phyloP scores from a whole-genome alignment of 2,329 filamentous ascomycete genomes.

The Trichophyton benhamiae region DNA sequence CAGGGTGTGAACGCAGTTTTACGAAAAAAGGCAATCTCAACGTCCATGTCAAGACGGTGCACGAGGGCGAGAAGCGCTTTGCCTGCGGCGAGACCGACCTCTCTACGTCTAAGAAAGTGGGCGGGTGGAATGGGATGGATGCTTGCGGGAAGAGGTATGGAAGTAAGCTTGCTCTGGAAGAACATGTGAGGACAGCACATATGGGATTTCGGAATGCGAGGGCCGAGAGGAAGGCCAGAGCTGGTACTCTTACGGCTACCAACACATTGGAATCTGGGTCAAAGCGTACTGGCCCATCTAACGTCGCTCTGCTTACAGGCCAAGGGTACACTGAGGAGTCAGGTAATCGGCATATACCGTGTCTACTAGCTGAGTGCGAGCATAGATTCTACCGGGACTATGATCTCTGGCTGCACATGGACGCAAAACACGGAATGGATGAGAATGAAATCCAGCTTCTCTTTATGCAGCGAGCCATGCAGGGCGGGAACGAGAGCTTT shows the following conservation, averaged over 20 bases:
- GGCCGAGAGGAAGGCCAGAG: conserved; percentile 24
- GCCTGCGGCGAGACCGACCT: conserved; percentile 64
- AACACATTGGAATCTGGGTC: neutral
- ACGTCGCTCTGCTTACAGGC: conserved; percentile 43
- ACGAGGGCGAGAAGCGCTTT: conserved; percentile 61
- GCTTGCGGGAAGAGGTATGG: conserved; percentile 66
- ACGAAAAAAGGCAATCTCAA: conserved; percentile 74
- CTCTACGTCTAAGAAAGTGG: conserved; percentile 43
- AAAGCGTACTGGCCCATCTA: conserved; percentile 18
- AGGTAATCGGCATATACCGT: conserved; percentile 38
- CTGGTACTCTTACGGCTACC: neutral
- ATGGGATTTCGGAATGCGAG: conserved; percentile 45
- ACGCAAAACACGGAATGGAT: conserved; percentile 29
- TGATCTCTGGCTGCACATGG: conserved; percentile 47
- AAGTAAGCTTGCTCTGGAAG: conserved; percentile 66
- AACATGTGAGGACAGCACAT: conserved; percentile 75
- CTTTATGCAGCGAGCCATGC: conserved; percentile 29
- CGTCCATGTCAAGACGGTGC: conserved; percentile 63
- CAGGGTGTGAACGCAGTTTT: conserved; percentile 62
- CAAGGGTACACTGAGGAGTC: conserved; percentile 42
- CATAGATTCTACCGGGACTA: conserved; percentile 46
- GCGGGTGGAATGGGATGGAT: conserved; percentile 50
- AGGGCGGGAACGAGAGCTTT: conserved; percentile 20
- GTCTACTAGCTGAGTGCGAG: conserved; percentile 40
- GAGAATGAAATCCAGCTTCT: conserved; percentile 31